Conservation (phyloP, 2,329 filamentous ascomycete species). For the Metarhizium robertsii region DNA sequence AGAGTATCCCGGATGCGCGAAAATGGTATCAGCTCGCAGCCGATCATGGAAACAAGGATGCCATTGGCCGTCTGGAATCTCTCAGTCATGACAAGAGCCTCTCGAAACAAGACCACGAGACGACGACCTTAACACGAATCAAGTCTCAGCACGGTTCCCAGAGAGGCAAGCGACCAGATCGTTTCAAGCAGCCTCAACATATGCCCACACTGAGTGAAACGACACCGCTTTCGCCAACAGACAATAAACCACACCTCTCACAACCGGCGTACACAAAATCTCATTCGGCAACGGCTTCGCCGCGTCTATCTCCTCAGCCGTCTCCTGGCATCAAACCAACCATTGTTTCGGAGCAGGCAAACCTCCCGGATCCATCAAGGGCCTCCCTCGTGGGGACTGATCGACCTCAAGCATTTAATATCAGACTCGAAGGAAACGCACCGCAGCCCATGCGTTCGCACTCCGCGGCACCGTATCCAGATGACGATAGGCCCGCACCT, state of each 20-base stretch:
- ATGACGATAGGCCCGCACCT: slow-evolving; percentile 53
- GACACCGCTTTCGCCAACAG: slow-evolving; percentile 20
- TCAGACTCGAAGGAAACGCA: slow-evolving; percentile 32
- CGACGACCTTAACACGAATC: slow-evolving; percentile 79
- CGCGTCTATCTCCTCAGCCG: slow-evolving; percentile 29
- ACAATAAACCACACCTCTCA: slow-evolving; percentile 12
- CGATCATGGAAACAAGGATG: slow-evolving; percentile 86
- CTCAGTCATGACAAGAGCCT: slow-evolving; percentile 75
- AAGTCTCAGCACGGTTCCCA: slow-evolving; percentile 70
- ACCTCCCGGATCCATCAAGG: slow-evolving; percentile 39
- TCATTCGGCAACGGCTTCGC: slow-evolving; percentile 15
- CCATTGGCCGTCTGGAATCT: slow-evolving; percentile 69
- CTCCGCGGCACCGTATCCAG: slow-evolving; percentile 60
- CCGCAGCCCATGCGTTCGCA: slow-evolving; percentile 31
- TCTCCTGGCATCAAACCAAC: slow-evolving; percentile 32
- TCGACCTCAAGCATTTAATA: slow-evolving; percentile 40
- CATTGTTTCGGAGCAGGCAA: slow-evolving; percentile 27
- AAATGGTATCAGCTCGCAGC: slow-evolving; percentile 88
- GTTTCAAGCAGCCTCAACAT: slow-evolving; percentile 41
- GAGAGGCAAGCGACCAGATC: slow-evolving; percentile 49
- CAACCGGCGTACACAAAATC: slow-evolving; percentile 4
- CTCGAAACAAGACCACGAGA: slow-evolving; percentile 87
- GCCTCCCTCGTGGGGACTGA: slow-evolving; percentile 25
- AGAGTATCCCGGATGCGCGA: slow-evolving; percentile 71
- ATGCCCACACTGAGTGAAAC: slow-evolving; percentile 43